phyloP scores from a whole-genome alignment of 2,329 filamentous ascomycete genomes.

The Trichophaea hybrida region DNA sequence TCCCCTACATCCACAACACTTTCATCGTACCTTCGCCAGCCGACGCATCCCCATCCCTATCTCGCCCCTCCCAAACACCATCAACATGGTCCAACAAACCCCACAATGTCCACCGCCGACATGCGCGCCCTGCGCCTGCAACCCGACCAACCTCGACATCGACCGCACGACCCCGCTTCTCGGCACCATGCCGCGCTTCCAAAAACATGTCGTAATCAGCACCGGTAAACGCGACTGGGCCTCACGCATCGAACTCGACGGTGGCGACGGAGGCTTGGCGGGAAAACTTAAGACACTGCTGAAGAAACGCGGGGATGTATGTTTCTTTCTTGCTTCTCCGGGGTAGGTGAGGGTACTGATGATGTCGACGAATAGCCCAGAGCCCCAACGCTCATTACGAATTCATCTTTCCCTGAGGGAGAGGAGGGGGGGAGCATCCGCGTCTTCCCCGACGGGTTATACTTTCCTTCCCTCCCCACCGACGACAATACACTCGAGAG shows the following conservation, averaged over 20 bases:
- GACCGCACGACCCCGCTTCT: slow-evolving; percentile 16
- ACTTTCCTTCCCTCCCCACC: slow-evolving; percentile 3
- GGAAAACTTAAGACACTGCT: slow-evolving; percentile 9
- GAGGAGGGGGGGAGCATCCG: slow-evolving; percentile 10
- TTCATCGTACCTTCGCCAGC: too few species aligned
- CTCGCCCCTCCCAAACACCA: background rate
- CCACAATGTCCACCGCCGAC: slow-evolving; percentile 9
- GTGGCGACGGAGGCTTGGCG: slow-evolving; percentile 4
- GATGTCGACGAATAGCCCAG: slow-evolving; percentile 18
- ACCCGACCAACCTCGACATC: slow-evolving; percentile 13
- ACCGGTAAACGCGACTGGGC: slow-evolving; percentile 18
- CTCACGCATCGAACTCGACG: slow-evolving; percentile 15
- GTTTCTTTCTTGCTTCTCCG: background rate
- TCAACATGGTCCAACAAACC: background rate
- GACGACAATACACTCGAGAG: too few species aligned
- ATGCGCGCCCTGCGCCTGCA: slow-evolving; percentile 9
- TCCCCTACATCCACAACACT: too few species aligned
- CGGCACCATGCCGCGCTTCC: slow-evolving; percentile 13
- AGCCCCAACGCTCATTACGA: slow-evolving; percentile 22
- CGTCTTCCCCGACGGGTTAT: slow-evolving; percentile 21
- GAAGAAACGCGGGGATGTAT: background rate
- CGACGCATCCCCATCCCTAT: background rate
- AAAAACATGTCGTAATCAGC: slow-evolving; percentile 16
- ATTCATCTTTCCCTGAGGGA: slow-evolving; percentile 16
- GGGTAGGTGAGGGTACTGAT: background rate